Evolutionary conservation across 2,329 filamentous ascomycete genomes (phyloP), one percentile per base, ranked within the genome.

Genomic region (Stachybotrys elegans): DNA sequence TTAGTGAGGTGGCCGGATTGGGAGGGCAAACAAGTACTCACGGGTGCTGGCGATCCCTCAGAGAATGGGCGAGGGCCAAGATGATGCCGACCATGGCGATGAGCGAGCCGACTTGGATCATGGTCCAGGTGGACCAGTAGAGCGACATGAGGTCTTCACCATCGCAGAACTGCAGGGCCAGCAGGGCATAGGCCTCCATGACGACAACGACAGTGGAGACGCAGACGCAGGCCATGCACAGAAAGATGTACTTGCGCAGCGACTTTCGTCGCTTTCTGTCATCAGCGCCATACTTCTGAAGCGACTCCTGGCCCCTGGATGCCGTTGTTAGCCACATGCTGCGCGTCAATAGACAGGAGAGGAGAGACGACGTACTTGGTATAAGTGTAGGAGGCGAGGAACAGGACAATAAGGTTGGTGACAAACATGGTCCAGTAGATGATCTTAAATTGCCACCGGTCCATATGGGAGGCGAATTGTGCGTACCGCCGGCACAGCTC

Each of bases 121-220:
- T 76, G 19, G 75, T 78, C 75, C 77, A 81, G 2, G 77, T 79
- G 0, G 77, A 73, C 78, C 78, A 81, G 58, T 79, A 81, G 0
- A 81, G 61, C 2, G 72, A 70, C 62, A 80, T 79, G 44, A 81
- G 68, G 51, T 80, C 73, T 51, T 82, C 78, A 9, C 76, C 77
- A 29, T 78, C 75, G 49, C 78, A 82, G 50, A 78, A 82, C 50
- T 81, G 74, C 5, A 79, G 58, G 1, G 73, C 73, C 44, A 79
- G 53, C 16, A 79, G 68, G 11, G 66, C 62, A 45, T 73, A 81
- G 13, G 73, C 73, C 55, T 82, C 77, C 60, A 81, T 67, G 43
- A 79, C 61, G 22, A 78, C 65, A 12, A 72, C 61, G 23, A 60
- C 59, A 4, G 71, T 63, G 0, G 74, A 70, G 1, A 73, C 43